A percentile compares a stretch with the other conserved stretches of the same genome.
Conservation (phyloP, 2,329 filamentous ascomycete genomes). For the Beauveria brongniartii region DNA sequence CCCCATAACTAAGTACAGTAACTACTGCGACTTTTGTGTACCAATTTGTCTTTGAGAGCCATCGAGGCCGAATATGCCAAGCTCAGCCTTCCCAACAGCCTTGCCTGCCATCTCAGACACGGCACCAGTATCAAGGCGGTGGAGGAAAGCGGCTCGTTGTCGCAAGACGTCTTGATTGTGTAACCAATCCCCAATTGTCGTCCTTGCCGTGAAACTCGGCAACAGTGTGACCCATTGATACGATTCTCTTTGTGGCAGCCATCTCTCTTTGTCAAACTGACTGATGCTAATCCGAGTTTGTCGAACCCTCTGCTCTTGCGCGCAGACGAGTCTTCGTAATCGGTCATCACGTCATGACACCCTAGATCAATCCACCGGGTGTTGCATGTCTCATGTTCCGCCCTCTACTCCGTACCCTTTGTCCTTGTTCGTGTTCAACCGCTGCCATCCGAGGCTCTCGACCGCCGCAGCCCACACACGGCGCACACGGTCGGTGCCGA, state of each 20-base stretch:
- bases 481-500: background rate
- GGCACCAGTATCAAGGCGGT: too few relatives aligned
- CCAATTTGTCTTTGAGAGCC: too few relatives aligned
- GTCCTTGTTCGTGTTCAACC: background rate
- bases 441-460: background rate
- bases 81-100: too few relatives aligned
- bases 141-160: background rate
- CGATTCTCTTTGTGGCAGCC: background rate
- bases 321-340: background rate
- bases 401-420: background rate
- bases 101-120: too few relatives aligned
- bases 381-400: background rate
- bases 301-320: too few relatives aligned
- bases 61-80: too few relatives aligned
- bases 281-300: too few relatives aligned
- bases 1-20: too few relatives aligned
- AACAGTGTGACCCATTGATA: background rate
- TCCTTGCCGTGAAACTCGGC: background rate
- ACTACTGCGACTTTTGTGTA: too few relatives aligned
- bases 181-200: background rate
- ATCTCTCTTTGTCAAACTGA: background rate
- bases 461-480: background rate
- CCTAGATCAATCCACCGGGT: background rate
- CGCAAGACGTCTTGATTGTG: background rate
- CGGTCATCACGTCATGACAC: background rate